Conservation (phyloP, 257 asterid species). For the Solanum chmielewskii region DNA sequence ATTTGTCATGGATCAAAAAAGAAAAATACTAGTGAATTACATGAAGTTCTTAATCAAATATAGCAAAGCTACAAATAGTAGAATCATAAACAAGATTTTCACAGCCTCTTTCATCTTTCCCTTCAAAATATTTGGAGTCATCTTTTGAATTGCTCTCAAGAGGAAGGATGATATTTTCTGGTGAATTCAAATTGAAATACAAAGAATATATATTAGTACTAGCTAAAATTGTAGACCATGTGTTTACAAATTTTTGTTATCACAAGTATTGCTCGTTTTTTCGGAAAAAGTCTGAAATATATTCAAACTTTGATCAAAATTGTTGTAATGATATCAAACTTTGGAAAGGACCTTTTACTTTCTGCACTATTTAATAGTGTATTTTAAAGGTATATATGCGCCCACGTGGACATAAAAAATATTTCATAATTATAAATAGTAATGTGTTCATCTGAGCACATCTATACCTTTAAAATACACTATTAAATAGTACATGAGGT, state of each 20-base stretch:
- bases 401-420: too few relatives aligned
- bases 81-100: conserved; percentile 9
- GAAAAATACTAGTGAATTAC: background rate
- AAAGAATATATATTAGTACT: background rate
- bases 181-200: background rate
- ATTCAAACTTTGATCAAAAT: too few relatives aligned
- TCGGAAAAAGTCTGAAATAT: too few relatives aligned
- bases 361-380: too few relatives aligned
- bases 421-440: too few relatives aligned
- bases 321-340: too few relatives aligned
- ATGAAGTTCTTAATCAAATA: background rate
- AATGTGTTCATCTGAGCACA: too few relatives aligned
- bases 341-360: too few relatives aligned
- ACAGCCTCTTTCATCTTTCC: conserved; percentile 8
- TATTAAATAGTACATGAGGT: too few relatives aligned
- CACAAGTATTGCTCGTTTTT: background rate
- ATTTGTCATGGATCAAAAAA: background rate
- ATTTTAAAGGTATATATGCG: too few relatives aligned
- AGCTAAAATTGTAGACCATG: background rate
- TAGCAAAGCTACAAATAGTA: conserved; percentile 10
- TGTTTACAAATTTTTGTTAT: background rate
- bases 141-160: conserved; percentile 25
- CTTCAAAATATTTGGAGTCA: conserved; percentile 9
- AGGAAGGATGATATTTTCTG: conserved; percentile 30
- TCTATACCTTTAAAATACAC: too few relatives aligned